Evolutionary conservation across 352 stramenopile genomes (phyloP), one percentile per base, ranked within the genome.

Genomic region (Phytopythium ostracodes): DNA sequence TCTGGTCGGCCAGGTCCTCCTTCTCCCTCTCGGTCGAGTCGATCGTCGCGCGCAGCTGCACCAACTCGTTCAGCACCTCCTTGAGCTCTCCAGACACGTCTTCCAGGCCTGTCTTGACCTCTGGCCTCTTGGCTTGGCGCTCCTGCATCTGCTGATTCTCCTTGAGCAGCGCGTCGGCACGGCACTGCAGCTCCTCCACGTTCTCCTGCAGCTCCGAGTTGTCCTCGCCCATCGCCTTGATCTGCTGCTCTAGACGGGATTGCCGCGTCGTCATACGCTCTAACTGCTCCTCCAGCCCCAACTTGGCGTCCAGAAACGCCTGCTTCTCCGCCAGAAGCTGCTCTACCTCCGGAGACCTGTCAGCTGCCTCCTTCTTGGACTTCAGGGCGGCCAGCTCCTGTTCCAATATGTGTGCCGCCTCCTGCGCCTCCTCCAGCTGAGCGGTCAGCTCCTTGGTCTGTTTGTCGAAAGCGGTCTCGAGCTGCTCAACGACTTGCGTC

Each of bases 1-100:
- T 73, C 63, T 79, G 66, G 4, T 63, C 56, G 17, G 76, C 60
- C 4, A 76, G 56, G 17, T 69, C 63, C 31, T 84, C 57, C 43
- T 76, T 75, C 55, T 77, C 75, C n/a, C 65, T 57, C 36, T 65
- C 65, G 1, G 70, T 61, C 60, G 59, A 57, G 49, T 81, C 66
- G 24, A 77, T 56, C 36, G 70, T 59, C 0, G 59, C 64, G 38
- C 69, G 72, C 57, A 81, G 29, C 33, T 76, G 69, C 2, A 63
- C 51, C 49, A 81, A 35, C 36, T 81, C 75, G 40, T 74, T 63
- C 59, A 81, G 65, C 35, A 84, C 71, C 31, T 65, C 54, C 52
- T 76, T 60, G n/a, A 84, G 38, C 57, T 81, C 51, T 22, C 38
- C 55, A 17, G 55, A 60, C 29, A 60, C 22, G 33, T 60, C 55